phyloP scores from a whole-genome alignment of 2,329 filamentous ascomycete species.

The Tolypocladium cylindrosporum region DNA sequence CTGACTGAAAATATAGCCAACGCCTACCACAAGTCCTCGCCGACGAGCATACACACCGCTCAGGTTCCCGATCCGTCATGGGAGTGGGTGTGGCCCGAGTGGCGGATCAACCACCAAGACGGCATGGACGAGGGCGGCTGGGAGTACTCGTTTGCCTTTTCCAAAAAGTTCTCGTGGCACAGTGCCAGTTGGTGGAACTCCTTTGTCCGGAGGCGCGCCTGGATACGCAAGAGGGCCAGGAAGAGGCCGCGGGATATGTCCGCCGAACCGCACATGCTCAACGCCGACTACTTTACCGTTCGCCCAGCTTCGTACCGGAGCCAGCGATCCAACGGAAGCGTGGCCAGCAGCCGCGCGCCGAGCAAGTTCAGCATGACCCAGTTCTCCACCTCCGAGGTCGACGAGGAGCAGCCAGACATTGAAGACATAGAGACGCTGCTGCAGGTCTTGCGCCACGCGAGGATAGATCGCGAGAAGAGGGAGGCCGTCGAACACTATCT shows the following conservation, averaged over 20 bases:
- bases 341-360: conserved; percentile 18
- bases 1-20: conserved; percentile 39
- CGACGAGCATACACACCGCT: conserved; percentile 67
- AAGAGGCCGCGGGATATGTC: conserved; percentile 32
- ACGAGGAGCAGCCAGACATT: conserved; percentile 49
- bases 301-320: conserved; percentile 39
- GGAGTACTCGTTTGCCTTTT: conserved; percentile 91
- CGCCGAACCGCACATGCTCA: conserved; percentile 55
- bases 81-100: conserved; percentile 72
- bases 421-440: conserved; percentile 60
- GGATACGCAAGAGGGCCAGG: conserved; percentile 73
- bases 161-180: conserved; percentile 71
- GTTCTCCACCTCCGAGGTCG: conserved; percentile 28
- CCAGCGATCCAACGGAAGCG: conserved; percentile 20
- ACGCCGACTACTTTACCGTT: conserved; percentile 71
- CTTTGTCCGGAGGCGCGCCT: conserved; percentile 81
- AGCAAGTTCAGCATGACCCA: conserved; percentile 28
- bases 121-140: conserved; percentile 79
- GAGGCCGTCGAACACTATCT: conserved; percentile 75
- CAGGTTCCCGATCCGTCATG: conserved; percentile 92
- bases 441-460: conserved; percentile 53
- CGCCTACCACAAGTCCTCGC: conserved; percentile 46
- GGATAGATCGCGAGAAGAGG: conserved; percentile 87
- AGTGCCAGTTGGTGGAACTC: conserved; percentile 87
- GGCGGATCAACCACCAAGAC: conserved; percentile 60